Conservation (phyloP, 192 early-diverging fungal genomes). For the Pilaira anomala region DNA sequence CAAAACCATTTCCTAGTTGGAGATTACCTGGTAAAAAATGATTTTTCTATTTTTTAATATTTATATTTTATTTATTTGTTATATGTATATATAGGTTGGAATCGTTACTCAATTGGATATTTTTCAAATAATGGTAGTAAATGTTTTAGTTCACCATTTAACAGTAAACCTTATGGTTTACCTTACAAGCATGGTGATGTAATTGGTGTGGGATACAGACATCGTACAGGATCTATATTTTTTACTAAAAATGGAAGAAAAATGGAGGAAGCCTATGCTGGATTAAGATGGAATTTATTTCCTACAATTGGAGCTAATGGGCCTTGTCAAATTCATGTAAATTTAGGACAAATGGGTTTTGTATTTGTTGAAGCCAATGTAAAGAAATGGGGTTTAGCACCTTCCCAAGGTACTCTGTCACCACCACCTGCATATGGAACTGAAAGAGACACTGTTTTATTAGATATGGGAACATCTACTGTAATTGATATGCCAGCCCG, state of each 20-base stretch:
- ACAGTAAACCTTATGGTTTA: conserved; percentile 32
- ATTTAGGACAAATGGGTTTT: conserved; percentile 52
- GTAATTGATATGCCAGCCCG: no score
- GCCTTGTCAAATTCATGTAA: conserved; percentile 42
- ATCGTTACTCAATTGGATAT: conserved; percentile 46
- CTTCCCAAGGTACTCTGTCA: conserved; percentile 60
- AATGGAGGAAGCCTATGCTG: conserved; percentile 38
- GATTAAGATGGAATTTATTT: conserved; percentile 37
- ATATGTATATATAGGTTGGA: conserved; percentile 38
- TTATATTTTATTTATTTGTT: neutral
- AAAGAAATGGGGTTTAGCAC: conserved; percentile 79
- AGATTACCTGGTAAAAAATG: conserved; percentile 37
- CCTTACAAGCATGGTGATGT: conserved; percentile 44
- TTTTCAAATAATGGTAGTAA: conserved; percentile 41
- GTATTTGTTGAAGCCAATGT: conserved; percentile 85
- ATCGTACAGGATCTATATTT: conserved; percentile 48
- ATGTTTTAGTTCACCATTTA: conserved; percentile 37
- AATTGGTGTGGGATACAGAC: conserved; percentile 51
- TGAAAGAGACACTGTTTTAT: conserved; percentile 64
- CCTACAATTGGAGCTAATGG: conserved; percentile 46
- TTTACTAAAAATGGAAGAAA: conserved; percentile 48
- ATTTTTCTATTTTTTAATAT: neutral
- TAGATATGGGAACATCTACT: conserved; percentile 31
- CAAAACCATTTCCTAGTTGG: conserved; percentile 51
- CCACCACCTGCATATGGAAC: conserved; percentile 79